Base-by-base conservation (phyloP, 352 stramenopile genomes). In the Phytophthora brassicae region DNA sequence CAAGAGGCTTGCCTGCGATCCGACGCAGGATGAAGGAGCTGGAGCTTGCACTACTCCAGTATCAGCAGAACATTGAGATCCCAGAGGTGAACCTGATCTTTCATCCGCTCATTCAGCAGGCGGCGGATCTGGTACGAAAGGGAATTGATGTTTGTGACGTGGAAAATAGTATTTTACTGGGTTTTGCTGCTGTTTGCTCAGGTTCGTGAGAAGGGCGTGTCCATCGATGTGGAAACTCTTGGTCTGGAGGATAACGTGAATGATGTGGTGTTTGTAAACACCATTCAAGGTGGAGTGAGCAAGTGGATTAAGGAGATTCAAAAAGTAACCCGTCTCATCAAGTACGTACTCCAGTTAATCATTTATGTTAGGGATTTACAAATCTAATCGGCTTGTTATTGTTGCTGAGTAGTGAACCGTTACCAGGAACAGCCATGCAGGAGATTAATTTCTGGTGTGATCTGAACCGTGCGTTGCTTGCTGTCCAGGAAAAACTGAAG, bases 401-500 rank as follows among this genome's bases (percentile, higher is more conserved):
- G 26, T 3, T 14, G 44, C 39, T n/a, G 7, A 26, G 29, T 41
- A 45, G 39, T 43, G 88, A 96, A 46, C 86, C 88, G n/a, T 60
- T 96, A n/a, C 75, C 85, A 14, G 89, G 89, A 16, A 95, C 84
- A 12, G 79, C 89, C 12, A 92, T 95, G 55, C 92, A 98, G 60
- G 95, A 98, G 64, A 95, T 98, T 42, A 96, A 98, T 66, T 98
- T 98, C 66, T 98, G 95, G 95, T 90, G 79, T 45, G 90, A 96
- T 64, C 73, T 98, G 36, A 87, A 96, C 47, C 82, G 91, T 29
- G 90, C 93, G 1, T 65, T 98, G 31, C 63, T 95, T 51, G 75
- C 79, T 14, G 93, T 91, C 3, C 87, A 97, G 52, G 73, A 88
- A 28, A 96, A 94, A 57, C 64, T 96, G 1, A 81, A 84, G 45